Percentiles rank a stretch among this genome's conserved stretches.
These are phyloP conservation scores for Fusarium metavorans DNA, from an alignment of 2,329 filamentous ascomycete genomes.

Conservation along the genomic window DNA sequence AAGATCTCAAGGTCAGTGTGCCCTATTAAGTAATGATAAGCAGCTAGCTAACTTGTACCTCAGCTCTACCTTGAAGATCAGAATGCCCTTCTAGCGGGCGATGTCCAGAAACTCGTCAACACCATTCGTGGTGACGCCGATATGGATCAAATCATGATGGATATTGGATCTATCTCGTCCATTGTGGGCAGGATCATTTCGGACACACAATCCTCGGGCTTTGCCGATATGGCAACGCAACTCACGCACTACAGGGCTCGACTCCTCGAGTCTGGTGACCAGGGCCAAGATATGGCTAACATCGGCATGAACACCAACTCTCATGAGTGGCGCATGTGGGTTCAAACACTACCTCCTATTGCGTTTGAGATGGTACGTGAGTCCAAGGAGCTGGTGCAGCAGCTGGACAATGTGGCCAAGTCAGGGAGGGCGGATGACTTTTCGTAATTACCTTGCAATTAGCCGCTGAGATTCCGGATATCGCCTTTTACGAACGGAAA, in stretches of 20 bases:
- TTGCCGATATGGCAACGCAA: conserved; percentile 64
- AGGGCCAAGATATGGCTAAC: conserved; percentile 69
- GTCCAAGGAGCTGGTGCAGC: conserved; percentile 76
- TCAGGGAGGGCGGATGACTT: conserved; percentile 58
- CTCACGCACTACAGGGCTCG: conserved; percentile 74
- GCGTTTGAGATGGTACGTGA: conserved; percentile 89
- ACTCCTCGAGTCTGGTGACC: conserved; percentile 72
- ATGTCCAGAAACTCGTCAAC: conserved; percentile 83
- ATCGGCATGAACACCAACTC: conserved; percentile 61
- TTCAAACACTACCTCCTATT: conserved; percentile 80
- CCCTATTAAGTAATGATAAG: background rate
- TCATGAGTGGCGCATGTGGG: conserved; percentile 72
- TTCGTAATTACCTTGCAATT: conserved; percentile 51
- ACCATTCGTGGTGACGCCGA: conserved; percentile 75
- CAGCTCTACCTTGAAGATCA: conserved; percentile 86
- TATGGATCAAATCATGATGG: conserved; percentile 73
- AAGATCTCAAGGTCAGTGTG: conserved; percentile 62
- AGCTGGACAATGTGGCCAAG: conserved; percentile 54
- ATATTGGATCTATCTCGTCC: conserved; percentile 77
- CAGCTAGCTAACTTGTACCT: conserved; percentile 8
- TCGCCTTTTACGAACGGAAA: conserved; percentile 21
- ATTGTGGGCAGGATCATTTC: conserved; percentile 78
- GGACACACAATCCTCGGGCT: conserved; percentile 70
- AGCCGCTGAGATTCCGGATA: conserved; percentile 20
- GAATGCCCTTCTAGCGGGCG: conserved; percentile 81